These are phyloP conservation scores for Hysterangium stoloniferum DNA, from an alignment of 768 basidiomycete species.

Conservation along the genomic window DNA sequence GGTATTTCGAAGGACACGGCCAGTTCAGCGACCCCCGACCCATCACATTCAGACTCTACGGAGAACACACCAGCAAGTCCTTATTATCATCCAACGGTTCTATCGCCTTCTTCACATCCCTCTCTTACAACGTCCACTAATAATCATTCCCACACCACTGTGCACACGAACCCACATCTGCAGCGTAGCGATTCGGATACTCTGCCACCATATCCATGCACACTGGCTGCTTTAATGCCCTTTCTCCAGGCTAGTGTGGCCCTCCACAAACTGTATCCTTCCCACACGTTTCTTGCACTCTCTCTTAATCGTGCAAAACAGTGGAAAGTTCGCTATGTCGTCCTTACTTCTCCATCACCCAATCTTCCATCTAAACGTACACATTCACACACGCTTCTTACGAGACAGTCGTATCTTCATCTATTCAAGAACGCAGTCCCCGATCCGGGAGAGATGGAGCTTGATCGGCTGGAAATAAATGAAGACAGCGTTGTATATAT, in stretches of 20 bases:
- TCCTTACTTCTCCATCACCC: slow-evolving; percentile 34
- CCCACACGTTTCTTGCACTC: slow-evolving; percentile 29
- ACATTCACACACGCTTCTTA: slow-evolving; percentile 57
- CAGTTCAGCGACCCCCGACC: background rate
- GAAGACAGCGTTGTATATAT: slow-evolving; percentile 73
- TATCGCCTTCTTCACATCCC: background rate
- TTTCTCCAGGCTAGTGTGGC: slow-evolving; percentile 45
- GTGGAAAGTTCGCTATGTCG: slow-evolving; percentile 60
- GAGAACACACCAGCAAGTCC: background rate
- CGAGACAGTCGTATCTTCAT: slow-evolving; percentile 46
- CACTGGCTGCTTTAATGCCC: slow-evolving; percentile 40
- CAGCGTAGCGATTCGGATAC: slow-evolving; percentile 6
- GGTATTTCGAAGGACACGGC: slow-evolving; percentile 37
- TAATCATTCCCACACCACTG: slow-evolving; percentile 13
- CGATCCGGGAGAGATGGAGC: slow-evolving; percentile 63
- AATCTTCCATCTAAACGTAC: slow-evolving; percentile 36
- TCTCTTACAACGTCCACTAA: slow-evolving; percentile 11
- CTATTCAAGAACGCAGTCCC: slow-evolving; percentile 56
- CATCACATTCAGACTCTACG: background rate
- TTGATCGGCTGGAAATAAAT: slow-evolving; percentile 54
- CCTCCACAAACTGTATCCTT: slow-evolving; percentile 60
- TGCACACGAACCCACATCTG: slow-evolving; percentile 10
- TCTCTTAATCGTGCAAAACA: slow-evolving; percentile 41
- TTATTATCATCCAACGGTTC: background rate
- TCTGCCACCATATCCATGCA: slow-evolving; percentile 60